phyloP scores from a whole-genome alignment of 306 rosid species.

The Rubus idaeus region DNA sequence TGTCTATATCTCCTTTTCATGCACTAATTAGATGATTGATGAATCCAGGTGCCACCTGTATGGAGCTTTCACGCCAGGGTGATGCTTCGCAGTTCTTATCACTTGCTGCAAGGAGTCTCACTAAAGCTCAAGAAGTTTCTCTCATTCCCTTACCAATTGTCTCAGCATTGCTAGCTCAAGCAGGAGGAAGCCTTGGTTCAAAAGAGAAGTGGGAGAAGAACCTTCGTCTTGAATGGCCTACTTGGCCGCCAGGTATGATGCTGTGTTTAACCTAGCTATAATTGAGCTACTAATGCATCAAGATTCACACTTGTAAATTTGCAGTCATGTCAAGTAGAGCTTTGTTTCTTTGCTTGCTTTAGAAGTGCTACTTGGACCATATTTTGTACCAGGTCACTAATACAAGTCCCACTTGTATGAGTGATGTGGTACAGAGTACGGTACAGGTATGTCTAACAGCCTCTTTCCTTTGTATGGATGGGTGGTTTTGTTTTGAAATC shows the following conservation, averaged over 20 bases:
- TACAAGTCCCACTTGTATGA: neutral
- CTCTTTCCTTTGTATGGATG: neutral
- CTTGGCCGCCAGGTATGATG: slow-evolving; percentile 92
- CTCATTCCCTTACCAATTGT: slow-evolving; percentile 61
- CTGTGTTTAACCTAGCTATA: slow-evolving; percentile 3
- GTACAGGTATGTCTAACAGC: neutral
- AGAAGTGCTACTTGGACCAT: neutral
- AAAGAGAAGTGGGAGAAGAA: slow-evolving; percentile 75
- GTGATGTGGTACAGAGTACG: neutral
- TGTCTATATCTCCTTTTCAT: slow-evolving; percentile 1
- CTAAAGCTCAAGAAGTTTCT: slow-evolving; percentile 53
- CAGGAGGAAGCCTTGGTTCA: slow-evolving; percentile 80
- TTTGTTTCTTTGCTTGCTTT: neutral
- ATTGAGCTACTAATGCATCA: neutral
- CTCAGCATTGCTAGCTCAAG: slow-evolving; percentile 72
- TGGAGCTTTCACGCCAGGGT: slow-evolving; percentile 68
- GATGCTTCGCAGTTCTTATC: slow-evolving; percentile 40
- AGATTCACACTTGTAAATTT: neutral
- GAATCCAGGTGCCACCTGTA: slow-evolving; percentile 64
- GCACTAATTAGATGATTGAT: slow-evolving; percentile 25
- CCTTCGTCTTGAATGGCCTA: slow-evolving; percentile 72
- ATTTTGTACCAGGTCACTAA: neutral
- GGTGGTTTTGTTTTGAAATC: neutral
- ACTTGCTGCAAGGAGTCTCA: slow-evolving; percentile 61
- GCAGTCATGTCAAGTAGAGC: neutral